Conservation (phyloP, 1,284 basidiomycete genomes). For the Athelia psychrophila region DNA sequence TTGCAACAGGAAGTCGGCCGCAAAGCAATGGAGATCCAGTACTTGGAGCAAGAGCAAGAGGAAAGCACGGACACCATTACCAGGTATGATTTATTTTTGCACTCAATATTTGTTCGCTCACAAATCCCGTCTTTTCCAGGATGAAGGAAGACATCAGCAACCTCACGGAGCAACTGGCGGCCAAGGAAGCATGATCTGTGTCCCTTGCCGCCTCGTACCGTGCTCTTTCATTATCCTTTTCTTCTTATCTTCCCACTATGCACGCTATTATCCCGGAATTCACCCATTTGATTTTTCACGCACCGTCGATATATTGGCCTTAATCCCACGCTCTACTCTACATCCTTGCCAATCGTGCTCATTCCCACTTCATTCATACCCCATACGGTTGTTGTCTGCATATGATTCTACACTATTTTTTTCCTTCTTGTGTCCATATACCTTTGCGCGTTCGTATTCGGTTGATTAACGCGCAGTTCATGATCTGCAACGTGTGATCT, state of each 20-base stretch:
- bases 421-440: background rate
- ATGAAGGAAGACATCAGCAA: conserved; percentile 63
- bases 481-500: background rate
- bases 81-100: conserved; percentile 58
- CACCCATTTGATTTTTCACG: too few species aligned
- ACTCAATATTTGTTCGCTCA: background rate
- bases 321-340: too few species aligned
- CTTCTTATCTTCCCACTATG: background rate
- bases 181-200: conserved; percentile 5
- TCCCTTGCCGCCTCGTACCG: too few species aligned
- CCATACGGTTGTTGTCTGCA: background rate
- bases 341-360: background rate
- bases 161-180: conserved; percentile 38
- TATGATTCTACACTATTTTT: background rate
- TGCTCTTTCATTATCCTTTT: too few species aligned
- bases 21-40: conserved; percentile 77
- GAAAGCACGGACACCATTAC: conserved; percentile 72
- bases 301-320: too few species aligned
- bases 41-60: conserved; percentile 73
- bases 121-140: conserved; percentile 32
- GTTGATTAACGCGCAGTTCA: too few species aligned
- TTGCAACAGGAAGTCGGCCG: conserved; percentile 58
- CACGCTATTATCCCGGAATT: background rate
- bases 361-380: background rate
- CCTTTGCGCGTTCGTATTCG: background rate